Percentiles rank a stretch among this genome's conserved stretches.
phyloP scores from a whole-genome alignment of 2,329 filamentous ascomycete genomes.

The Venturia nashicola region DNA sequence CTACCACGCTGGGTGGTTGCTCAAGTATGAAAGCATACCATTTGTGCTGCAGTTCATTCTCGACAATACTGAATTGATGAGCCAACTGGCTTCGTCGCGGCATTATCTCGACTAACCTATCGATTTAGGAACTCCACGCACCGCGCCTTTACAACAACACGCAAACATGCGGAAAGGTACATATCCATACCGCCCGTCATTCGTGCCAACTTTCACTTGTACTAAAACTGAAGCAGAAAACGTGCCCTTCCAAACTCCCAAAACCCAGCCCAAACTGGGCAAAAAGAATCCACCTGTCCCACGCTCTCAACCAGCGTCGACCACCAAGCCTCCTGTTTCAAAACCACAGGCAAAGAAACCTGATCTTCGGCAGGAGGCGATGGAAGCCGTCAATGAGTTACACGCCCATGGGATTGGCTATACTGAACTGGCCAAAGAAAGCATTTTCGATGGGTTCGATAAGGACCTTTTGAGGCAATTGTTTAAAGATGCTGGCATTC shows the following conservation, averaged over 20 bases:
- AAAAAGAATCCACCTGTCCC: neutral
- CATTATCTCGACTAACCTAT: neutral
- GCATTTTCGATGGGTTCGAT: conserved; percentile 1
- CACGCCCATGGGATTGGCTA: conserved; percentile 2
- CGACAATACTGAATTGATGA: neutral
- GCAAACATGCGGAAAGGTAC: conserved; percentile 1
- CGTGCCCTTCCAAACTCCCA: neutral
- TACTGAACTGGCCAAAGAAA: neutral
- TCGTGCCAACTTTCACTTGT: too few species aligned
- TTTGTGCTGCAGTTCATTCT: neutral
- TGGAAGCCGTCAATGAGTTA: neutral
- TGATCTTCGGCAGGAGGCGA: neutral
- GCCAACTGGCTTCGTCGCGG: neutral
- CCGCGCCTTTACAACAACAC: neutral
- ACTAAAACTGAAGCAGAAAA: neutral
- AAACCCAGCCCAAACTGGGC: neutral
- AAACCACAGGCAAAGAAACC: neutral
- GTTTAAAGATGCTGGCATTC: neutral
- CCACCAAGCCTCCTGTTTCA: neutral
- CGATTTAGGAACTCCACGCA: neutral
- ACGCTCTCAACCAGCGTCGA: neutral
- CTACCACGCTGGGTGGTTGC: neutral
- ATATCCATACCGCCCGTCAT: neutral
- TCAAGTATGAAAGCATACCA: neutral
- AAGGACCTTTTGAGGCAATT: conserved; percentile 2